Base-by-base conservation (phyloP, 345 rosid species). In the Anacardium occidentale region DNA sequence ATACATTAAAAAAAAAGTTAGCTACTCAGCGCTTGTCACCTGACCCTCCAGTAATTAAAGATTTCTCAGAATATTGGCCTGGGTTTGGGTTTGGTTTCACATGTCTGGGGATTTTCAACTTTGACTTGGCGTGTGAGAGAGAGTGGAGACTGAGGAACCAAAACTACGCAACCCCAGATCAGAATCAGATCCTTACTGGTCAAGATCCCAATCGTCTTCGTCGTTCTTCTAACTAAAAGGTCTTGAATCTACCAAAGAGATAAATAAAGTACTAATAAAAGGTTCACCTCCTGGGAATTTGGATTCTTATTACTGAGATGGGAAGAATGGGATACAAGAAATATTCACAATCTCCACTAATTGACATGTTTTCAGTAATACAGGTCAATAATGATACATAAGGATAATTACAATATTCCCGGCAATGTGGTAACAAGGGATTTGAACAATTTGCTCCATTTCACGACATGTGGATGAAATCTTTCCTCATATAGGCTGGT, bases 101-200 rank as follows among this genome's bases (percentile, higher is more conserved):
- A 20, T 18, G 18, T 29, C 14, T 67, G 60, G 71, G 71, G 47
- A 53, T 52, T 53, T 47, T 67, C 71, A 34, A 67, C 60, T 67
- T 53, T 53, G 48, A 53, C 57, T 53, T 18, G 53, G 54, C 8
- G 44, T 17, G 57, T 20, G 51, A 40, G 24, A 21, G 44, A 50
- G 44, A 10, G 57, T 2, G 52, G 32, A 14, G 26, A 9, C 64
- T 2, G 52, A 52, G 25, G 26, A 9, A 44, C 22, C 64, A 32
- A 48, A 45, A 45, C 32, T 7, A 7, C 42, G 7, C 42, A 6
- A 37, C 42, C 42, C 7, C 42, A 37, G 42, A 37, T 37, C 42
- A 37, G 42, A 37, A 37, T 37, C 26, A 44, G 7, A 63, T 22
- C n/a, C 42, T 18, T 58, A 14, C 24, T 9, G 10, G 53, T 65